These are phyloP conservation scores for Moelleriella libera DNA, from an alignment of 2,329 filamentous ascomycete species.

Conservation along the genomic window DNA sequence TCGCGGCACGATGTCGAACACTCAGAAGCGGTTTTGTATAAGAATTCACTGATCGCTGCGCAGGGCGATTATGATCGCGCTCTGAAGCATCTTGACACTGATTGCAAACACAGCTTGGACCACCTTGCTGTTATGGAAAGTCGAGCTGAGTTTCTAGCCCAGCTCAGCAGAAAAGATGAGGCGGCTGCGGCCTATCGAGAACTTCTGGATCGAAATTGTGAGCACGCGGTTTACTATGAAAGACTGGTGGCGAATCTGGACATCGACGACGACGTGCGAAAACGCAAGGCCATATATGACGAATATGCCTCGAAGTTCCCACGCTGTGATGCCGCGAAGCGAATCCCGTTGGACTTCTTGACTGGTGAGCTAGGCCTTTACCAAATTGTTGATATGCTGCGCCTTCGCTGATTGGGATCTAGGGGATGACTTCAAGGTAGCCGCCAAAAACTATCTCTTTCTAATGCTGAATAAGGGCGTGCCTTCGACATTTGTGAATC, in stretches of 20 bases:
- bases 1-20: constrained; percentile 75
- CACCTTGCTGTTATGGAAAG: constrained; percentile 74
- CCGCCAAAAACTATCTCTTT: constrained; percentile 66
- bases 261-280: constrained; percentile 45
- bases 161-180: constrained; percentile 64
- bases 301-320: constrained; percentile 71
- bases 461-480: constrained; percentile 85
- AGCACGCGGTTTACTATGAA: constrained; percentile 77
- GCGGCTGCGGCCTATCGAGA: constrained; percentile 69
- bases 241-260: constrained; percentile 57
- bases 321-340: constrained; percentile 69
- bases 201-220: constrained; percentile 74
- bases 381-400: neutral
- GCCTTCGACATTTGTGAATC: constrained; percentile 89
- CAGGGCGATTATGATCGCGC: constrained; percentile 71
- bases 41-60: constrained; percentile 88
- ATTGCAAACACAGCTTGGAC: constrained; percentile 68
- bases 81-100: constrained; percentile 69
- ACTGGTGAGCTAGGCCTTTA: constrained; percentile 34
- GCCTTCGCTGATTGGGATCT: constrained; percentile 9
- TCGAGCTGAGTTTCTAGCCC: constrained; percentile 69
- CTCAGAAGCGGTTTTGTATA: constrained; percentile 88
- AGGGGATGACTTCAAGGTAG: constrained; percentile 67
- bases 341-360: constrained; percentile 82
- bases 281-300: constrained; percentile 56